A percentile compares a stretch with the other conserved stretches of the same genome.
Conservation (phyloP, 1,284 basidiomycete genomes). For the Afroboletus lepidellus region DNA sequence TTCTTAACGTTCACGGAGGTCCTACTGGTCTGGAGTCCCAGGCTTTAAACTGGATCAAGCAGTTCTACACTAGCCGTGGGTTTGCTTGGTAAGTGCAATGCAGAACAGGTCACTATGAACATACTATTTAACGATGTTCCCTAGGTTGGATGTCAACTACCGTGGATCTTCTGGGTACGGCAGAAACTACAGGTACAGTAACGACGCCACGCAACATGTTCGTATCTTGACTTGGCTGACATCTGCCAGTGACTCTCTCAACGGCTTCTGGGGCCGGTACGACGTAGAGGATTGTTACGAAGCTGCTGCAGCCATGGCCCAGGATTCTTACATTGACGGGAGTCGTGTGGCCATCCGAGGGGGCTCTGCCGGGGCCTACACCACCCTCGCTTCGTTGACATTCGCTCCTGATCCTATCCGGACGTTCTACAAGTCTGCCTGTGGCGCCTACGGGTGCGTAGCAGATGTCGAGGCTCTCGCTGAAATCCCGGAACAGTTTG, state of each 20-base stretch:
- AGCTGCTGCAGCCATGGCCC: slow-evolving; percentile 7
- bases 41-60: slow-evolving; percentile 20
- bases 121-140: not conserved
- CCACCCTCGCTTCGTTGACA: slow-evolving; percentile 50
- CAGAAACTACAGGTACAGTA: slow-evolving; percentile 16
- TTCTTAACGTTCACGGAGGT: slow-evolving; percentile 24
- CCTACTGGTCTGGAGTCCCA: slow-evolving; percentile 25
- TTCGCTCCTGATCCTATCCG: slow-evolving; percentile 26
- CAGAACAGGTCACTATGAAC: not conserved
- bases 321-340: slow-evolving; percentile 19
- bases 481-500: slow-evolving; percentile 64
- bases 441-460: slow-evolving; percentile 52
- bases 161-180: slow-evolving; percentile 28
- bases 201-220: not conserved
- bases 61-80: slow-evolving; percentile 29
- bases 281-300: slow-evolving; percentile 20
- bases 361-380: slow-evolving; percentile 58
- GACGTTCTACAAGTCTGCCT: slow-evolving; percentile 26
- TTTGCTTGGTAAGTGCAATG: slow-evolving; percentile 20
- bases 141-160: slow-evolving; percentile 27
- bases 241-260: slow-evolving; percentile 9
- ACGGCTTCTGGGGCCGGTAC: slow-evolving; percentile 19
- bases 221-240: not conserved
- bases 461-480: slow-evolving; percentile 47
- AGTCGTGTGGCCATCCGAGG: slow-evolving; percentile 59